Evolutionary conservation across 2,329 filamentous ascomycete genomes (phyloP), one percentile per base, ranked within the genome.

Genomic region (Scedosporium apiospermum): DNA sequence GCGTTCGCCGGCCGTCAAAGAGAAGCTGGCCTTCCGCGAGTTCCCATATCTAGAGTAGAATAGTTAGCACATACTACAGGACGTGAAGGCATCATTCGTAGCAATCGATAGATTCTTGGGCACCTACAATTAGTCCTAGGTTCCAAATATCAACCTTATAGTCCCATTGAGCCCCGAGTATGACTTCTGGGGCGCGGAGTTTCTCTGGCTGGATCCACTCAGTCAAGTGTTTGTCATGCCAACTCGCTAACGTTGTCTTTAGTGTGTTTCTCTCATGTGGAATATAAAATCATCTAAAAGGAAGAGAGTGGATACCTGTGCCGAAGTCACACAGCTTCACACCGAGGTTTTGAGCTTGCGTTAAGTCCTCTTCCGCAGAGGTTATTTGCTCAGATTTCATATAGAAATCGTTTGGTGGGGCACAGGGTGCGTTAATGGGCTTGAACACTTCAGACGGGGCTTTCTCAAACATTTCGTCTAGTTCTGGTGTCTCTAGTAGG

Each of bases 191-290:
- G 0, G 68, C 67, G 12, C 68, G 66, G 1, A 71, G 63, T 63
- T 60, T 68, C 30, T 67, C 51, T 0, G 69, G 69, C 53, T 71
- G 67, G 58, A 70, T 70, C 67, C 66, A 68, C 34, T 69, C 68
- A 3, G 67, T 68, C 6, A 70, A 62, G 51, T 70, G 68, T 14
- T 64, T 63, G 34, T 69, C 55, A 57, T 67, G 44, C 68, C 69
- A 70, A 53, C 67, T 68, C 18, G 68, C 68, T 66, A 60, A n/a
- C 41, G 18, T 21, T 5, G 3, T 41, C 14, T n/a, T n/a, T n/a
- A n/a, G n/a, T n/a, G n/a, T n/a, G n/a, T n/a, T n/a, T n/a, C n/a
- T n/a, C n/a, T n/a, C n/a, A n/a, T n/a, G n/a, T n/a, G n/a, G n/a
- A n/a, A n/a, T n/a, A 51, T 51, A 34, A 18, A 46, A 46, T 16